Base-by-base conservation (phyloP, 306 rosid genomes). In the Pyrus bretschneideri region DNA sequence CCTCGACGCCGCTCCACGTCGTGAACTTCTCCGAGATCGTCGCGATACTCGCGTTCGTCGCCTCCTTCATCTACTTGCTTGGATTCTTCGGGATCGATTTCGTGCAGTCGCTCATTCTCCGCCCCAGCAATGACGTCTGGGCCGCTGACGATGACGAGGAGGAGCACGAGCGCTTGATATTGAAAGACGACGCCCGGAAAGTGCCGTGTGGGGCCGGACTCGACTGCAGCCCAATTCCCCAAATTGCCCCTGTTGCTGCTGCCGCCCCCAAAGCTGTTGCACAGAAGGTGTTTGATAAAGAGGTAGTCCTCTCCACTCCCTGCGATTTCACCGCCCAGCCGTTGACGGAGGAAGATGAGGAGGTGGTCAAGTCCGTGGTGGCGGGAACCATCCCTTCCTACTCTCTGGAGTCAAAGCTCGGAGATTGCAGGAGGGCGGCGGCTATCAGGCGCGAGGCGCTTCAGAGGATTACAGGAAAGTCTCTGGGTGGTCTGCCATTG, bases 81-180 rank as follows among this genome's bases (percentile, higher is more conserved):
- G 86, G 90, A 15, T 94, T 94, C 87, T 94, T 94, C 78, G 91
- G 98, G 69, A 87, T 94, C 82, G 89, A 88, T 38, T 84, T 91
- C 72, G 84, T 91, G 19, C 93, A 91, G 78, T 89, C 93, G 2
- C 49, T 85, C 54, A 46, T 75, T 59, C 80, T 90, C 60, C 91
- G 93, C 1, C 82, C 98, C 3, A 61, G 86, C 46, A 9, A 81
- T 21, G 88, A 85, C 4, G 88, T 85, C 4, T 92, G 95, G 76
- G 80, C 89, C 31, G 69, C 74, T 71, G 87, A 85, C 4, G 96
- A 89, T 10, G 96, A 88, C 7, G 91, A 85, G 12, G 80, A 51
- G 8, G 82, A 76, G 44, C 79, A 81, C 2, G 49, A 64, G 69
- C 25, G 69, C 38, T n/a, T 69, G 42, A 72, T 88, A 71, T 29